phyloP scores from a whole-genome alignment of 768 basidiomycete species.

The Tremella fuciformis region DNA sequence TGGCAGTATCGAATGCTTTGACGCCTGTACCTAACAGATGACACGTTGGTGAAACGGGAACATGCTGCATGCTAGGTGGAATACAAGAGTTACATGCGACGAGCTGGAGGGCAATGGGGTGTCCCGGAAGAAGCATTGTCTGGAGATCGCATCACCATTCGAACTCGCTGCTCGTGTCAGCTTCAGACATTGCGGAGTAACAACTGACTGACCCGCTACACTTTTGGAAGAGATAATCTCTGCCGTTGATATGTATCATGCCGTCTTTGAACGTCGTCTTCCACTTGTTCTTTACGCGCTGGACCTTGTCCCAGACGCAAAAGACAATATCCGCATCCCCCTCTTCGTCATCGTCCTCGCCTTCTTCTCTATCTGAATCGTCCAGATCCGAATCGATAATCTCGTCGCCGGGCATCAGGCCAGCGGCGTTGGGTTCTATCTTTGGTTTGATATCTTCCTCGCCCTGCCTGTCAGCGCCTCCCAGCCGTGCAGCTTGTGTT shows the following conservation, averaged over 20 bases:
- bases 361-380: slow-evolving; percentile 78
- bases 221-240: slow-evolving; percentile 94
- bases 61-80: too few species aligned
- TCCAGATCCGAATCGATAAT: slow-evolving; percentile 96
- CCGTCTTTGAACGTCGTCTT: slow-evolving; percentile 97
- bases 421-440: slow-evolving; percentile 50
- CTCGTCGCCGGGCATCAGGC: slow-evolving; percentile 58
- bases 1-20: too few species aligned
- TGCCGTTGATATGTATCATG: slow-evolving; percentile 93
- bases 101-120: too few species aligned
- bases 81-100: too few species aligned
- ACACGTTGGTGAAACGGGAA: too few species aligned
- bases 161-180: slow-evolving; percentile 17
- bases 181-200: neutral
- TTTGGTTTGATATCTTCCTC: slow-evolving; percentile 16
- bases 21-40: too few species aligned
- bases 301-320: slow-evolving; percentile 98
- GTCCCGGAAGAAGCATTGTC: neutral
- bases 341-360: slow-evolving; percentile 59
- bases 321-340: slow-evolving; percentile 91
- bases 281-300: slow-evolving; percentile 99
- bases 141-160: slow-evolving; percentile 14
- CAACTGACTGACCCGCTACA: slow-evolving; percentile 75
- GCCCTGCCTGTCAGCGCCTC: neutral
- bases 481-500: neutral